Conservation (phyloP, 1,284 basidiomycete genomes). For the Chalciporus piperatoides region DNA sequence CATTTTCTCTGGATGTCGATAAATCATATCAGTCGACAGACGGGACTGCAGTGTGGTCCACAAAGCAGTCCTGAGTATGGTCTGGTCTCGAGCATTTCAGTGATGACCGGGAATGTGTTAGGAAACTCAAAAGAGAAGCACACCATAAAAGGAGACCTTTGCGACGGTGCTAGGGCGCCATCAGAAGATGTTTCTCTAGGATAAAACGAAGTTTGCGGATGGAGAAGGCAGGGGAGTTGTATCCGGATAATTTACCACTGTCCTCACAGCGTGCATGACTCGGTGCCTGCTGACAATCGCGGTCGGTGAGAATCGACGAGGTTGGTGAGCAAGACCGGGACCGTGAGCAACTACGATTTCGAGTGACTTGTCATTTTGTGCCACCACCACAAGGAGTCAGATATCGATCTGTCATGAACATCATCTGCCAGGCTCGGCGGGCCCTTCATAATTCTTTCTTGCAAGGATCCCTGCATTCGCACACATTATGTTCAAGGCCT, state of each 20-base stretch:
- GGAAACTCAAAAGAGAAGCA: too few relatives aligned
- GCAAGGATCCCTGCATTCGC: slow-evolving; percentile 10
- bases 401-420: slow-evolving; percentile 18
- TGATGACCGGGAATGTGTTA: too few relatives aligned
- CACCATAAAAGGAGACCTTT: too few relatives aligned
- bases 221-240: not conserved
- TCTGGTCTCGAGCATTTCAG: too few relatives aligned
- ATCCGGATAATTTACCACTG: not conserved
- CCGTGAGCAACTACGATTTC: slow-evolving; percentile 14
- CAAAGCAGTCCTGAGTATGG: too few relatives aligned
- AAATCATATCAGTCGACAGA: too few relatives aligned
- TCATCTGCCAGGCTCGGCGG: slow-evolving; percentile 20
- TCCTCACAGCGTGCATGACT: not conserved
- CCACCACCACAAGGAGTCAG: slow-evolving; percentile 5
- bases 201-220: not conserved
- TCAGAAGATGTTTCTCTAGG: not conserved
- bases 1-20: too few relatives aligned
- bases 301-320: slow-evolving; percentile 11
- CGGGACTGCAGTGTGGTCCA: too few relatives aligned
- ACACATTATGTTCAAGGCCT: slow-evolving; percentile 5
- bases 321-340: not conserved
- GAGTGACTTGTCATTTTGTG: slow-evolving; percentile 14
- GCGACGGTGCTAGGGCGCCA: too few relatives aligned
- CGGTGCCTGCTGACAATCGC: slow-evolving; percentile 2
- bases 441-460: slow-evolving; percentile 25